These are phyloP conservation scores for Yamadazyma scolyti DNA, from an alignment of 805 yeast species.

Conservation along the genomic window DNA sequence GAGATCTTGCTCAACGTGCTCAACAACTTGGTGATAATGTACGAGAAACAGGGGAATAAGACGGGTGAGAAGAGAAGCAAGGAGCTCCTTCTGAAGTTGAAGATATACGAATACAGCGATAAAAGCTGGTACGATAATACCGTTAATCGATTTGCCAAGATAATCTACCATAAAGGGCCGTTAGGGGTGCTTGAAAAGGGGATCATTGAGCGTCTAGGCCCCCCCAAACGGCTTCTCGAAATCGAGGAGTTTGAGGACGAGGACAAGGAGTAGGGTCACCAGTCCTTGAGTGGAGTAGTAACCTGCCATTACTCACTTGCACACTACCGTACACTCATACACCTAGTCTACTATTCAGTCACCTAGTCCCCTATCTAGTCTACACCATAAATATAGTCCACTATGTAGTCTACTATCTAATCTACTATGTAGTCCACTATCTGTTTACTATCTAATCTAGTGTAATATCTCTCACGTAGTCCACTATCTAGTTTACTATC, in stretches of 20 bases:
- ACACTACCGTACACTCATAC: too few relatives aligned
- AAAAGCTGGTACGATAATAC: conserved; percentile 31
- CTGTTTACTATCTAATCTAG: too few relatives aligned
- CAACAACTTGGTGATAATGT: conserved; percentile 30
- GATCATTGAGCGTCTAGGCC: conserved; percentile 35
- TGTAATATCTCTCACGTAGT: too few relatives aligned
- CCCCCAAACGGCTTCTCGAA: conserved; percentile 28
- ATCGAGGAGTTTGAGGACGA: conserved; percentile 41
- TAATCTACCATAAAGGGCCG: conserved; percentile 39
- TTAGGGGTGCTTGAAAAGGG: conserved; percentile 39
- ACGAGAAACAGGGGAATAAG: conserved; percentile 19
- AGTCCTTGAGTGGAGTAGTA: too few relatives aligned
- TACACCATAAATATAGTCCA: too few relatives aligned
- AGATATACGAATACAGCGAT: conserved; percentile 21
- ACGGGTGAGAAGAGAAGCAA: conserved; percentile 24
- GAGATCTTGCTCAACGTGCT: conserved; percentile 28
- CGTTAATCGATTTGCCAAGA: conserved; percentile 30
- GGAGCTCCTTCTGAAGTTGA: conserved; percentile 20
- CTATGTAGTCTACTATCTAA: too few relatives aligned
- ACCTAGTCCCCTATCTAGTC: too few relatives aligned
- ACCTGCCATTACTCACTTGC: too few relatives aligned
- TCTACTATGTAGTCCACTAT: too few relatives aligned
- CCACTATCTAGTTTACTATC: too few relatives aligned
- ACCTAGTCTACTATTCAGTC: too few relatives aligned
- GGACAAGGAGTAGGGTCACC: conserved; percentile 25